phyloP scores from a whole-genome alignment of 2,329 filamentous ascomycete genomes.

The Aspergillus udagawae region DNA sequence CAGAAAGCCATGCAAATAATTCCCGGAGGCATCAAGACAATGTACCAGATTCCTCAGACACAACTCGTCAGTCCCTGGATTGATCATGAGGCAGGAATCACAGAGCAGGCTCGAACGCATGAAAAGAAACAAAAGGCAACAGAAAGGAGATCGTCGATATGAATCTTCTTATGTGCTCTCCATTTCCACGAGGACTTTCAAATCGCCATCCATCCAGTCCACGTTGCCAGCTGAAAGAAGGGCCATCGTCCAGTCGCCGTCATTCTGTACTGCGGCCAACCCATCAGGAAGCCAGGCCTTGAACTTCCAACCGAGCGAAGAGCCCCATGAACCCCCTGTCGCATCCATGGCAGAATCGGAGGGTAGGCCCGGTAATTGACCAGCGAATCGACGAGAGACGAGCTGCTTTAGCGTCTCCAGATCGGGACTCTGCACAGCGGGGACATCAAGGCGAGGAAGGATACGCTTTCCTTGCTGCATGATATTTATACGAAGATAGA shows the following conservation, averaged over 20 bases:
- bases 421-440: conserved; percentile 32
- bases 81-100: not conserved
- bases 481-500: conserved; percentile 37
- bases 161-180: conserved; percentile 8
- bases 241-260: conserved; percentile 44
- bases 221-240: conserved; percentile 40
- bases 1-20: not conserved
- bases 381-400: conserved; percentile 28
- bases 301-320: conserved; percentile 27
- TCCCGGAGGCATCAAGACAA: not conserved
- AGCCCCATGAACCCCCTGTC: conserved; percentile 14
- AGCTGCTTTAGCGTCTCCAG: conserved; percentile 29
- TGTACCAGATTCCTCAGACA: not conserved
- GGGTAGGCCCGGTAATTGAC: conserved; percentile 26
- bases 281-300: conserved; percentile 43
- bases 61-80: not conserved
- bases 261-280: conserved; percentile 33
- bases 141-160: not conserved
- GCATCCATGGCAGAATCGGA: conserved; percentile 17
- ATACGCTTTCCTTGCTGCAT: conserved; percentile 37
- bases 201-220: conserved; percentile 46
- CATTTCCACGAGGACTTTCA: conserved; percentile 41
- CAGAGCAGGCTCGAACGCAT: not conserved
- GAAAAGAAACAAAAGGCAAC: conserved; percentile 1
- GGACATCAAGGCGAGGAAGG: conserved; percentile 35